Percentiles rank a stretch among this genome's conserved stretches.
These are phyloP conservation scores for Austroboletus eburneus DNA, from an alignment of 768 basidiomycete species.

Conservation along the genomic window DNA sequence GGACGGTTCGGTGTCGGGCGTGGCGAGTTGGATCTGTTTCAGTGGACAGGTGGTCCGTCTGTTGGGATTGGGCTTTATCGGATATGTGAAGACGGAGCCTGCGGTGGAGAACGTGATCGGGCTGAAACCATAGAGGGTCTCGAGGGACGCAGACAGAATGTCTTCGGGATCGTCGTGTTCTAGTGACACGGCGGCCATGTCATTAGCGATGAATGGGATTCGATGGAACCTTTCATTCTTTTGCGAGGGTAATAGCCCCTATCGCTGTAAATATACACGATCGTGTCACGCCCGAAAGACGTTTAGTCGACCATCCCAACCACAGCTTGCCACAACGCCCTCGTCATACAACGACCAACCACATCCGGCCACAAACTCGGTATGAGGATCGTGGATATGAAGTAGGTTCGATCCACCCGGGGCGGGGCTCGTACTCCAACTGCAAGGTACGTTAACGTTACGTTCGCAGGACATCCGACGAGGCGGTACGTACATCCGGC, in stretches of 20 bases:
- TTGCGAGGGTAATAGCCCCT: too few species aligned
- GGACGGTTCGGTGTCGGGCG: conserved; percentile 62
- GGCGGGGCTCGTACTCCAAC: conserved; percentile 69
- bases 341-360: conserved; percentile 92
- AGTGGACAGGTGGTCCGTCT: neutral
- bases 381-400: conserved; percentile 81
- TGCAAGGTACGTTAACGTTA: conserved; percentile 23
- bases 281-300: conserved; percentile 56
- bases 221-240: too few species aligned
- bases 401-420: conserved; percentile 49
- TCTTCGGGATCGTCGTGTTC: conserved; percentile 55
- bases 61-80: conserved; percentile 6
- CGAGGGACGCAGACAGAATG: conserved; percentile 60
- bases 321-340: conserved; percentile 81
- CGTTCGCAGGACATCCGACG: neutral
- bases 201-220: too few species aligned
- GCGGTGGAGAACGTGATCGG: conserved; percentile 61
- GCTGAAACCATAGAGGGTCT: conserved; percentile 55
- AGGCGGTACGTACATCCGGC: conserved; percentile 66
- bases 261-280: neutral
- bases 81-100: conserved; percentile 51
- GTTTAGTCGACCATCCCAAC: conserved; percentile 86
- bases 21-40: conserved; percentile 41
- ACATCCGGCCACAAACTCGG: conserved; percentile 91
- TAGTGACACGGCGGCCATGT: neutral